Percentiles rank a stretch among this genome's conserved stretches.
phyloP scores from a whole-genome alignment of 495 filamentous ascomycete genomes.

The Penicillium chermesinum region DNA sequence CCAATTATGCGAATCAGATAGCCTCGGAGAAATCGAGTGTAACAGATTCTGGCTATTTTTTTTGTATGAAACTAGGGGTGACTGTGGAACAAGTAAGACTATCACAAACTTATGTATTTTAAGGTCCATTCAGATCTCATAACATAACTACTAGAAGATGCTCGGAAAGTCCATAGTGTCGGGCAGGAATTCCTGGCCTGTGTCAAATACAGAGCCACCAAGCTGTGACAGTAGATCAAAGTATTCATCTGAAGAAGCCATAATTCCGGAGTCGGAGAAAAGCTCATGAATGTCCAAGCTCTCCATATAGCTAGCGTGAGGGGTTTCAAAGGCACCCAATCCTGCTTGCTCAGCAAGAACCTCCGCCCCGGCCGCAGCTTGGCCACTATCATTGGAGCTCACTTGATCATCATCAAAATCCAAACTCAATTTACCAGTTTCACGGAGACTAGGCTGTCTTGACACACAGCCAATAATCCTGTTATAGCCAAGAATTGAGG shows the following conservation, averaged over 20 bases:
- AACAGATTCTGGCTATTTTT: too few species aligned
- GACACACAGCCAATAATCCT: background rate
- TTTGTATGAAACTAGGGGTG: too few species aligned
- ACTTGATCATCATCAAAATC: background rate
- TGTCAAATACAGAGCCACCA: background rate
- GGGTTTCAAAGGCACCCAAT: background rate
- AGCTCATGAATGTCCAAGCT: background rate
- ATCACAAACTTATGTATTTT: too few species aligned
- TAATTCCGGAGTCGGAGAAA: background rate
- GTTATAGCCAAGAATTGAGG: background rate
- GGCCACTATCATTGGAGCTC: background rate
- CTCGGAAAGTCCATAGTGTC: background rate
- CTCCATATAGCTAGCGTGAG: background rate
- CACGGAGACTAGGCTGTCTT: background rate
- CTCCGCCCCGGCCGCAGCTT: background rate
- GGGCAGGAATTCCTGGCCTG: background rate
- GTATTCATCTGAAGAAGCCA: background rate
- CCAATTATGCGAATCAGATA: too few species aligned
- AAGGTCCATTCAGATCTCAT: too few species aligned
- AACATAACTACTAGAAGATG: background rate
- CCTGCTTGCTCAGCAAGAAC: background rate
- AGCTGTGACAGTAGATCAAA: background rate
- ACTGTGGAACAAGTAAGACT: too few species aligned
- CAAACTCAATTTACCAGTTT: background rate
- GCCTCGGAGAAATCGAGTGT: too few species aligned